Percentiles rank a stretch among this genome's conserved stretches.
Conservation (phyloP, 2,329 filamentous ascomycete genomes). For the Alternaria consortialis region DNA sequence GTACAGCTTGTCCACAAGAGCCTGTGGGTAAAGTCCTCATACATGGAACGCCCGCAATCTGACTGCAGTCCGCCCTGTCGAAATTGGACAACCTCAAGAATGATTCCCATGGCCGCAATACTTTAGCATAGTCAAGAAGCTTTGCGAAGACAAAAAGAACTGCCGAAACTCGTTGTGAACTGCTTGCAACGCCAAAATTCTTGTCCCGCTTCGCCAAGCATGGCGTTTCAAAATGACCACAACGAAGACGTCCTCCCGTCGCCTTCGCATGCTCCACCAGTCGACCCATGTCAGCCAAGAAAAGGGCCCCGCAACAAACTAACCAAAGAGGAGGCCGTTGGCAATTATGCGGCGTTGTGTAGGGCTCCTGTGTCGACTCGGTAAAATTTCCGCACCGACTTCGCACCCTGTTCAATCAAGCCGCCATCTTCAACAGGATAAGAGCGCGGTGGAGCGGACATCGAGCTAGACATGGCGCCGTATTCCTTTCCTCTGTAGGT, state of each 20-base stretch:
- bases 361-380: slow-evolving; percentile 36
- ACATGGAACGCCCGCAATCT: slow-evolving; percentile 10
- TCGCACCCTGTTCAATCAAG: slow-evolving; percentile 29
- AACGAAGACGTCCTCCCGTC: slow-evolving; percentile 26
- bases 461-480: slow-evolving; percentile 30
- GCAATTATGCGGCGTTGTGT: slow-evolving; percentile 20
- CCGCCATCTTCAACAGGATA: slow-evolving; percentile 25
- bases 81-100: not conserved
- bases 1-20: slow-evolving; percentile 9
- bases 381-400: slow-evolving; percentile 27
- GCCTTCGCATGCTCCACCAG: slow-evolving; percentile 28
- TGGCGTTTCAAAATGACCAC: slow-evolving; percentile 24
- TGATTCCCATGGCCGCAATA: not conserved
- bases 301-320: slow-evolving; percentile 37
- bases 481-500: slow-evolving; percentile 20
- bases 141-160: slow-evolving; percentile 9
- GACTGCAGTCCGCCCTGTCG: slow-evolving; percentile 1
- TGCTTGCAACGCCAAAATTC: slow-evolving; percentile 9
- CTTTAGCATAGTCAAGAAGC: not conserved
- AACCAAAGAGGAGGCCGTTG: slow-evolving; percentile 31
- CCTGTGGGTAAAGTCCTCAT: slow-evolving; percentile 19
- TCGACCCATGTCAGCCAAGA: slow-evolving; percentile 43
- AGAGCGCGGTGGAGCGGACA: slow-evolving; percentile 21
- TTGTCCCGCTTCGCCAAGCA: slow-evolving; percentile 32
- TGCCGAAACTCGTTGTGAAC: slow-evolving; percentile 18